Percentiles rank a stretch among this genome's conserved stretches.
Evolutionary conservation across 208 protist genomes (phyloP).

Genomic region (Crithidia sp.): DNA sequence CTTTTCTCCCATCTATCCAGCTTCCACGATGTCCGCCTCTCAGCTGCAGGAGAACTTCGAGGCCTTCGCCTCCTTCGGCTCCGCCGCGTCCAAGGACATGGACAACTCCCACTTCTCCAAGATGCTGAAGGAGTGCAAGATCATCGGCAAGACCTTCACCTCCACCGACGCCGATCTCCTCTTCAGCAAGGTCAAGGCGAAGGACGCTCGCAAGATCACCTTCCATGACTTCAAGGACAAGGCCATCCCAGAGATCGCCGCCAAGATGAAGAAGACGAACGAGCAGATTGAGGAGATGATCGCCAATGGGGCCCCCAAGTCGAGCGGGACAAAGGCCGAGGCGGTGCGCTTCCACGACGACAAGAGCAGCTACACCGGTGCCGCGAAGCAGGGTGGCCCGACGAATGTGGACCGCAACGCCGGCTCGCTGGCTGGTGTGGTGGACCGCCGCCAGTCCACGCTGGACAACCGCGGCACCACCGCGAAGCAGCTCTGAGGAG

Average conservation of each 20-base stretch:
- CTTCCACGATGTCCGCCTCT: constrained; percentile 30
- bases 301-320: constrained; percentile 47
- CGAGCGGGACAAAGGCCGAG: constrained; percentile 83
- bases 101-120: constrained; percentile 92
- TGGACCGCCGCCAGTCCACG: constrained; percentile 79
- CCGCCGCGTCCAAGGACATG: constrained; percentile 86
- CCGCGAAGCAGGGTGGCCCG: constrained; percentile 87
- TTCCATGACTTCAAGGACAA: constrained; percentile 72
- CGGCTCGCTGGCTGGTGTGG: constrained; percentile 79
- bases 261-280: constrained; percentile 84
- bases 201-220: constrained; percentile 87
- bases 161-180: constrained; percentile 89
- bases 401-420: constrained; percentile 92
- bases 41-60: constrained; percentile 71
- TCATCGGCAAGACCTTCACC: constrained; percentile 91
- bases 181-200: constrained; percentile 92
- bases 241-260: constrained; percentile 83
- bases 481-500: constrained; percentile 66
- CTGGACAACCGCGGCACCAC: constrained; percentile 82
- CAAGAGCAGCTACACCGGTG: constrained; percentile 91
- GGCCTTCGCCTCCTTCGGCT: constrained; percentile 89
- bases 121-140: constrained; percentile 92
- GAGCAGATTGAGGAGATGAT: constrained; percentile 74
- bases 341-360: constrained; percentile 91
- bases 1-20: no score